Base-by-base conservation (phyloP, 1,139 yeast genomes). In the Kodamaea fungicola region DNA sequence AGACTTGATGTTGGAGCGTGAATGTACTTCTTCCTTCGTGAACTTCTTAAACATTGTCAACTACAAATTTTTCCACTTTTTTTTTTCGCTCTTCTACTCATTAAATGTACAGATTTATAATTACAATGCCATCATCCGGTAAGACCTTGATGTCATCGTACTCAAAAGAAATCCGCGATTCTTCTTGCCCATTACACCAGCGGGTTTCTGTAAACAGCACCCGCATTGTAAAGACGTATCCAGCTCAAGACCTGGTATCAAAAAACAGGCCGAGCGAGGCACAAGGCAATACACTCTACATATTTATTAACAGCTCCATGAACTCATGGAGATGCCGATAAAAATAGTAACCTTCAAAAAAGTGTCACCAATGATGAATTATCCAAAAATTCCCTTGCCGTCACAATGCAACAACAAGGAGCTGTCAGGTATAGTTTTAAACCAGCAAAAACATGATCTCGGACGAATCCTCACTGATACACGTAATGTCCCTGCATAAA, bases 381-480 rank as follows among this genome's bases (percentile, higher is more conserved):
- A 57, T 80, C 88, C 92, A 84, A 84, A 83, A 83, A 84, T 83
- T 83, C 94, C 86, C 80, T 72, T 57, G 59, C 61, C 55, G 59
- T 54, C 57, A 51, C 52, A 58, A 63, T 60, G 59, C 59, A 67
- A 62, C 76, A 67, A 68, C 61, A 68, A 82, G 87, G 83, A 89
- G 97, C 78, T 89, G 97, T 89, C 97, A 82, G 95, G 92, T 86
- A 83, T 79, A 84, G 92, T 89, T 90, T 90, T 90, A 97, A 90
- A 90, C 97, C 95, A 90, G 98, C 98, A 90, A 90, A 89, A 86
- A 90, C 97, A 90, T 95, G 95, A 88, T 88, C 98, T 90, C 98
- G 97, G 97, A 92, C 96, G 96, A 89, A 89, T 92, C 97, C 97
- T 90, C 98, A 90, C 96, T 89, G 97, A 90, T 87, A 88, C 95